A percentile compares a stretch with the other conserved stretches of the same genome.
These are phyloP conservation scores for Cyclanthera cordifolia DNA, from an alignment of 306 rosid genomes.

Conservation along the genomic window DNA sequence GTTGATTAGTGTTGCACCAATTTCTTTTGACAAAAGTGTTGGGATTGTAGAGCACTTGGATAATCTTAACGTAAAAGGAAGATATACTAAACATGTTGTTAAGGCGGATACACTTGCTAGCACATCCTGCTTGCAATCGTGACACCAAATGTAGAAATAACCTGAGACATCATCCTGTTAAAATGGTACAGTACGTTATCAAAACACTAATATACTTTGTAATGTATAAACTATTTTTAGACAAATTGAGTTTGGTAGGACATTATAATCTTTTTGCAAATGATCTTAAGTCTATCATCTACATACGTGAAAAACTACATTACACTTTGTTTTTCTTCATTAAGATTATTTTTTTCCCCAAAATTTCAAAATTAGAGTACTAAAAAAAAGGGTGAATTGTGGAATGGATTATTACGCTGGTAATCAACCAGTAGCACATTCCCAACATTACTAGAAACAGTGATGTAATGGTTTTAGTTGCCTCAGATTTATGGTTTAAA, in stretches of 20 bases:
- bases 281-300: neutral
- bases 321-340: neutral
- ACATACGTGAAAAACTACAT: neutral
- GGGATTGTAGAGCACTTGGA: neutral
- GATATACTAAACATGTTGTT: neutral
- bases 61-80: neutral
- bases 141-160: neutral
- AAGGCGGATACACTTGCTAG: neutral
- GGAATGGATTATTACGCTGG: too few relatives aligned
- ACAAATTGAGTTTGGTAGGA: too few relatives aligned
- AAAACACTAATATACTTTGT: neutral
- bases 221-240: neutral
- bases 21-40: neutral
- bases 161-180: neutral
- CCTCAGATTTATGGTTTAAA: neutral
- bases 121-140: neutral
- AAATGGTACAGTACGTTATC: too few relatives aligned
- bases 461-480: neutral
- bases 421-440: neutral
- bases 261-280: too few relatives aligned
- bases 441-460: neutral
- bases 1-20: neutral
- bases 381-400: neutral
- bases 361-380: neutral
- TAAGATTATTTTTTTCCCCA: neutral